A percentile compares a stretch with the other conserved stretches of the same genome.
Evolutionary conservation across 2,329 filamentous ascomycete species (phyloP).

Genomic region (Pyricularia sp.): DNA sequence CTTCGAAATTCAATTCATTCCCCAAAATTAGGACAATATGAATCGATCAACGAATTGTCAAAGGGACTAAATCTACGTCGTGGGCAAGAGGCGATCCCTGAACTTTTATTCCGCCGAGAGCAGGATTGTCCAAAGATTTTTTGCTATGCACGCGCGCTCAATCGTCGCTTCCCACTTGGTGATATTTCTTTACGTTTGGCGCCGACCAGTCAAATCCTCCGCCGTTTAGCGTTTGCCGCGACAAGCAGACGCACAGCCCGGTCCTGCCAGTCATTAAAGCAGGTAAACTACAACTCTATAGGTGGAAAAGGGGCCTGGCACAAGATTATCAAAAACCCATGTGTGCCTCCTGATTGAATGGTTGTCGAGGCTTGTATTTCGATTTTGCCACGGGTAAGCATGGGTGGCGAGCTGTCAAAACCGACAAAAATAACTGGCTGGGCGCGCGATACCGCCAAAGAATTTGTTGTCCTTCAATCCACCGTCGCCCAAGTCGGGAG

Average conservation of each 20-base stretch:
- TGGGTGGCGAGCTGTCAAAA: not conserved
- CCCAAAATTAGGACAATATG: not conserved
- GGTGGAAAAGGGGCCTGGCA: not conserved
- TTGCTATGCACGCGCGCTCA: not conserved
- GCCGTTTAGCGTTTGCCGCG: not conserved
- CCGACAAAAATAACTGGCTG: not conserved
- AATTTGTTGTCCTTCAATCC: not conserved
- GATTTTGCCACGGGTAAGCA: conserved; percentile 4
- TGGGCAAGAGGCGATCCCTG: not conserved
- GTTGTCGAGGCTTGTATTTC: conserved; percentile 12
- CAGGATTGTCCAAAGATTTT: not conserved
- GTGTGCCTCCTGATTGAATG: conserved; percentile 13
- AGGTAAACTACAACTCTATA: not conserved
- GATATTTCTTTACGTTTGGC: not conserved
- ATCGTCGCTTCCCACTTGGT: not conserved
- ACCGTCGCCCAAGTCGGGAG: not conserved
- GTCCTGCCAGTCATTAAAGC: not conserved
- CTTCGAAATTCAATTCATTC: not conserved
- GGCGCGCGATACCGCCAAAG: not conserved
- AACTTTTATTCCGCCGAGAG: not conserved
- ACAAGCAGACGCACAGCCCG: not conserved
- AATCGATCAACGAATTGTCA: not conserved
- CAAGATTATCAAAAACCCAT: conserved; percentile 9
- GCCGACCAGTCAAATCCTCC: not conserved
- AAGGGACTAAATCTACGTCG: not conserved